These are phyloP conservation scores for Cystobasidium slooffiae DNA, from an alignment of 1,284 basidiomycete genomes.

Conservation along the genomic window DNA sequence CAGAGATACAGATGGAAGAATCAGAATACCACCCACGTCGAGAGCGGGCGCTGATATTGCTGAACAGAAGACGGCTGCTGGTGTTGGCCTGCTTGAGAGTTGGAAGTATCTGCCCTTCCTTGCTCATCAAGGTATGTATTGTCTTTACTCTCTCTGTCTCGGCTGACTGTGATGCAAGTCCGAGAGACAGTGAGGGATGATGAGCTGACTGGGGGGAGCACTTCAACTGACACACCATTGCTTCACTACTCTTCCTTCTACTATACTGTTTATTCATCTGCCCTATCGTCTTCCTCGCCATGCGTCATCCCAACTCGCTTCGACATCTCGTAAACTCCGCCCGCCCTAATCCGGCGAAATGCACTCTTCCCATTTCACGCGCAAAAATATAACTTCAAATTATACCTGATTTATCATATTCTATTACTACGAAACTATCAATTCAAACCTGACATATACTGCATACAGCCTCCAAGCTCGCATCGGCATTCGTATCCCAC, in stretches of 20 bases:
- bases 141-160: background rate
- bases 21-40: conserved; percentile 24
- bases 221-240: too few relatives aligned
- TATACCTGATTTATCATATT: background rate
- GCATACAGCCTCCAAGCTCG: conserved; percentile 39
- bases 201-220: too few relatives aligned
- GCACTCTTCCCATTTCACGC: too few relatives aligned
- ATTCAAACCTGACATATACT: background rate
- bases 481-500: conserved; percentile 68
- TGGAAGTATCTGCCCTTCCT: conserved; percentile 52
- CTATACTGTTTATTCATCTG: too few relatives aligned
- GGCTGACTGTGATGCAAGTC: background rate
- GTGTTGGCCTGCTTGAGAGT: conserved; percentile 44
- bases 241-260: too few relatives aligned
- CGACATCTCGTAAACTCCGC: too few relatives aligned
- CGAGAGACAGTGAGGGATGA: background rate
- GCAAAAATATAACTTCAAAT: background rate
- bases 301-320: too few relatives aligned
- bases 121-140: conserved; percentile 49
- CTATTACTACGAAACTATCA: background rate
- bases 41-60: conserved; percentile 41
- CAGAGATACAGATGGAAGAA: conserved; percentile 8
- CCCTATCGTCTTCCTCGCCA: too few relatives aligned
- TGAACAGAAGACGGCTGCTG: conserved; percentile 42
- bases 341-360: too few relatives aligned